A percentile compares a stretch with the other conserved stretches of the same genome.
Conservation (phyloP, 1,284 basidiomycete species). For the Agroathelia rolfsii region DNA sequence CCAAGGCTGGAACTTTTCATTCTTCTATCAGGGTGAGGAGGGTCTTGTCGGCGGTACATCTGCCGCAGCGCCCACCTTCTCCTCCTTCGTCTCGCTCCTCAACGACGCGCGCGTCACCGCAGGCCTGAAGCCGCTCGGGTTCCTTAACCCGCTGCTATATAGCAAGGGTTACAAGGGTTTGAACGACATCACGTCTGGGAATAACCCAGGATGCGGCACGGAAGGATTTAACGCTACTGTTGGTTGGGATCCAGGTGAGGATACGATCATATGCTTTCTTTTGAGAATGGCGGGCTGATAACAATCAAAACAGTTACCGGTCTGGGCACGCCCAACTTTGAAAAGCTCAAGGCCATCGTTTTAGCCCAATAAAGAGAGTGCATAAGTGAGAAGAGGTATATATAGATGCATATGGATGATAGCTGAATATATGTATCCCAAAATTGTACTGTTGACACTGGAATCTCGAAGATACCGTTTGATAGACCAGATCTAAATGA, state of each 20-base stretch:
- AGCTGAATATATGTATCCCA: no score
- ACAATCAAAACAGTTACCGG: slow-evolving; percentile 30
- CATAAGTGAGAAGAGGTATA: no score
- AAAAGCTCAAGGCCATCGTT: slow-evolving; percentile 16
- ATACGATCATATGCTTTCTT: background rate
- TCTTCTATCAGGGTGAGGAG: slow-evolving; percentile 24
- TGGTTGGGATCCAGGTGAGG: slow-evolving; percentile 39
- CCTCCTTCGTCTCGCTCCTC: slow-evolving; percentile 43
- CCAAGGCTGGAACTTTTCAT: slow-evolving; percentile 34
- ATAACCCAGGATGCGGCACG: slow-evolving; percentile 50
- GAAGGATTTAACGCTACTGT: slow-evolving; percentile 34
- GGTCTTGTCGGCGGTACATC: slow-evolving; percentile 37
- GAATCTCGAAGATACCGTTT: no score
- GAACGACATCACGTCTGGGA: slow-evolving; percentile 43
- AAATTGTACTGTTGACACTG: no score
- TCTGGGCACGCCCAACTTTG: slow-evolving; percentile 34
- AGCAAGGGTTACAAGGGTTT: slow-evolving; percentile 26
- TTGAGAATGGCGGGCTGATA: background rate
- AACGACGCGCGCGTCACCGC: slow-evolving; percentile 47
- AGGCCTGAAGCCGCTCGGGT: slow-evolving; percentile 38
- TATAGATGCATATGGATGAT: no score
- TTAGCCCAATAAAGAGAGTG: background rate
- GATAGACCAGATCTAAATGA: no score
- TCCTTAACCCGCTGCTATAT: slow-evolving; percentile 54
- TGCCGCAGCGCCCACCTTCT: slow-evolving; percentile 37